Conservation (phyloP, 1,139 yeast species). For the Candida tunisiensis region DNA sequence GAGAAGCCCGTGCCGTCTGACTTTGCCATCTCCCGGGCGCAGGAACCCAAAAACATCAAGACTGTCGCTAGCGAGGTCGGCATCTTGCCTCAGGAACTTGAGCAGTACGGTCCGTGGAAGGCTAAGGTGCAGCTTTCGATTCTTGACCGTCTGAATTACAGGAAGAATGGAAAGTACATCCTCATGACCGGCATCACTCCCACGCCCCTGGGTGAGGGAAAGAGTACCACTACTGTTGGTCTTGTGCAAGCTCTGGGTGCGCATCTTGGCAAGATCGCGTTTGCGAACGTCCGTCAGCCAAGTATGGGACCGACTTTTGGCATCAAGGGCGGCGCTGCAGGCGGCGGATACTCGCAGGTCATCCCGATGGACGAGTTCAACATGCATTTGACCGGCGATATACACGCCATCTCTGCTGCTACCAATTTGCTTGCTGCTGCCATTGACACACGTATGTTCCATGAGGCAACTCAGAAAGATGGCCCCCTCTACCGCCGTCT, state of each 20-base stretch:
- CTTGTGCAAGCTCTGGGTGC: conserved; percentile 94
- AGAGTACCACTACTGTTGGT: conserved; percentile 94
- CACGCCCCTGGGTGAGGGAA: conserved; percentile 97
- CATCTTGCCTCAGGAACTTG: conserved; percentile 65
- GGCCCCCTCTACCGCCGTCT: conserved; percentile 73
- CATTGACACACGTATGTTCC: conserved; percentile 94
- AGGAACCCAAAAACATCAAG: conserved; percentile 70
- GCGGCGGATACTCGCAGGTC: conserved; percentile 98
- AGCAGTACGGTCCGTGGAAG: conserved; percentile 82
- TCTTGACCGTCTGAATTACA: conserved; percentile 51
- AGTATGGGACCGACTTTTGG: conserved; percentile 99
- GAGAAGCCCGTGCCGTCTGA: conserved; percentile 84
- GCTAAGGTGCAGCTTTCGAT: conserved; percentile 74
- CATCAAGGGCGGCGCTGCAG: conserved; percentile 99
- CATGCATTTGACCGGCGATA: conserved; percentile 96
- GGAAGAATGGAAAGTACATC: conserved; percentile 74
- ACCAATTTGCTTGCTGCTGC: conserved; percentile 95
- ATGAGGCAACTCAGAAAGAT: conserved; percentile 86
- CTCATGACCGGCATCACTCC: conserved; percentile 97
- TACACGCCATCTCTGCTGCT: conserved; percentile 94
- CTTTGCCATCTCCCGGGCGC: conserved; percentile 81
- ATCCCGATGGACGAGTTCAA: conserved; percentile 99
- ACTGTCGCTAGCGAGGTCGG: conserved; percentile 79
- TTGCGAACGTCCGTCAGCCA: conserved; percentile 96
- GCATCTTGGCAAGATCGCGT: conserved; percentile 67